Percentiles rank a stretch among this genome's conserved stretches.
Evolutionary conservation across 495 filamentous ascomycete genomes (phyloP).

Genomic region (Xylaria acuta): DNA sequence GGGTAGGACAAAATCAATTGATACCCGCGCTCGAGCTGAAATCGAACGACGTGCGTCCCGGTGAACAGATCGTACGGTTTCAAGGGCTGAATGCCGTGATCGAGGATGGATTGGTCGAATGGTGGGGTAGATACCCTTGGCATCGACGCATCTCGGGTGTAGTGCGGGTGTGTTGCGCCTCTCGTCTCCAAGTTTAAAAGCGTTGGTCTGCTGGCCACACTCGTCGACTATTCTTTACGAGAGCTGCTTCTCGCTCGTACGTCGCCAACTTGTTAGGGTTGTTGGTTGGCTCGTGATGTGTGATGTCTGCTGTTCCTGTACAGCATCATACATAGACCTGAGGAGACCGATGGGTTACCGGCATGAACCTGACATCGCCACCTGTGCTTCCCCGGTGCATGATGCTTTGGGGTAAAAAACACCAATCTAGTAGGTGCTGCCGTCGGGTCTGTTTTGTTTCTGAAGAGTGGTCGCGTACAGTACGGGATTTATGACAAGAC

Average conservation of each 20-base stretch:
- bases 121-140: slow-evolving; percentile 19
- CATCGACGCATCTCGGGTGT: slow-evolving; percentile 14
- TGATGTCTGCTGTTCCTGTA: slow-evolving; percentile 10
- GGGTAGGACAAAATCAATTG: slow-evolving; percentile 4
- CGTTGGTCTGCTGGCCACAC: not conserved
- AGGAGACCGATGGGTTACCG: slow-evolving; percentile 3
- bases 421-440: slow-evolving; percentile 16
- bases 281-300: slow-evolving; percentile 18
- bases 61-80: slow-evolving; percentile 24
- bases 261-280: slow-evolving; percentile 2
- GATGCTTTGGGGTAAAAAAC: slow-evolving; percentile 5
- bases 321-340: not conserved
- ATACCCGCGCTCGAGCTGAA: not conserved
- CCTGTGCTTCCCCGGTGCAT: slow-evolving; percentile 10
- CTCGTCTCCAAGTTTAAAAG: slow-evolving; percentile 10
- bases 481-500: not conserved
- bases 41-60: slow-evolving; percentile 21
- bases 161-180: slow-evolving; percentile 14
- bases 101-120: not conserved
- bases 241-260: slow-evolving; percentile 13
- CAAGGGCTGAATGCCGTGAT: slow-evolving; percentile 17
- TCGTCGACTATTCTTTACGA: slow-evolving; percentile 7
- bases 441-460: not conserved
- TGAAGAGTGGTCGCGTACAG: not conserved
- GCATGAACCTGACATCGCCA: slow-evolving; percentile 14